A percentile compares a stretch with the other conserved stretches of the same genome.
Evolutionary conservation across 2,329 filamentous ascomycete genomes (phyloP).

Genomic region (Exophiala dermatitidis): DNA sequence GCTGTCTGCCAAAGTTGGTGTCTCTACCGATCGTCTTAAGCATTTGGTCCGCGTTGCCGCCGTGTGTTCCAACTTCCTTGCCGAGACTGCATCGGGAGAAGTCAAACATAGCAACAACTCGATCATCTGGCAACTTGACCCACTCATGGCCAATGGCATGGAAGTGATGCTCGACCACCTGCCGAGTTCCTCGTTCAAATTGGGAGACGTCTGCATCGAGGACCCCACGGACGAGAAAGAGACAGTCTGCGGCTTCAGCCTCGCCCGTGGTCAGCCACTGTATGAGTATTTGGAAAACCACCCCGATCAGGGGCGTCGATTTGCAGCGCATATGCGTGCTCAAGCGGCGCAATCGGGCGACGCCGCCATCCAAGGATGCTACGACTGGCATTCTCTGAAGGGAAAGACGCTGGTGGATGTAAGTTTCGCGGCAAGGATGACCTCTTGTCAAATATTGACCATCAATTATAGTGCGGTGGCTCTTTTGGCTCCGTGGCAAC

Average conservation of each 20-base stretch:
- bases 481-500: slow-evolving; percentile 11
- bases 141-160: slow-evolving; percentile 7
- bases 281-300: slow-evolving; percentile 8
- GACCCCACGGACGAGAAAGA: slow-evolving; percentile 9
- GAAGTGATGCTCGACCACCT: slow-evolving; percentile 14
- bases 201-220: slow-evolving; percentile 6
- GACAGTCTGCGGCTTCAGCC: slow-evolving; percentile 8
- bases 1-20: slow-evolving; percentile 5
- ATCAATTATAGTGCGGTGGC: slow-evolving; percentile 6
- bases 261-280: slow-evolving; percentile 4
- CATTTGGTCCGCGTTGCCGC: slow-evolving; percentile 7
- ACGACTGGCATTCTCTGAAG: slow-evolving; percentile 6
- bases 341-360: slow-evolving; percentile 8
- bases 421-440: background rate
- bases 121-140: slow-evolving; percentile 11
- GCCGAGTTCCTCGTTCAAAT: slow-evolving; percentile 7
- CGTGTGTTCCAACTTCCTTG: slow-evolving; percentile 11
- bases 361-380: slow-evolving; percentile 8
- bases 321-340: slow-evolving; percentile 13
- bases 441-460: background rate
- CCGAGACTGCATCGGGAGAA: slow-evolving; percentile 7
- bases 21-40: slow-evolving; percentile 9
- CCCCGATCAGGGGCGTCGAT: slow-evolving; percentile 7
- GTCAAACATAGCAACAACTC: slow-evolving; percentile 11
- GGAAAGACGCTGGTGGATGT: slow-evolving; percentile 10